A percentile compares a stretch with the other conserved stretches of the same genome.
phyloP scores from a whole-genome alignment of 75 land plant species.

The Pinus taeda region DNA sequence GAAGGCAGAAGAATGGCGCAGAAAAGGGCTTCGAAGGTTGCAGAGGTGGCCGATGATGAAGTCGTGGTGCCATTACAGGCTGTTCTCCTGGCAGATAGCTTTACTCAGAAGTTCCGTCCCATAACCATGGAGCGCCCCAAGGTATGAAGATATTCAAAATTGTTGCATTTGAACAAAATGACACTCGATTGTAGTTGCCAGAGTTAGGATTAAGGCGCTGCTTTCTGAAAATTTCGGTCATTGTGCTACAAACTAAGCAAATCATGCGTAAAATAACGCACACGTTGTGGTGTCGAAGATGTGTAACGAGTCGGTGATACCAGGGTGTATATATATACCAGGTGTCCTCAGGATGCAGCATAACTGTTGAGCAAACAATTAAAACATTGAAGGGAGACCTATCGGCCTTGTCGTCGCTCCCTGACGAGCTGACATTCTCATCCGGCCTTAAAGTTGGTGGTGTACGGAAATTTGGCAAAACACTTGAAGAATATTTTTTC shows the following conservation, averaged over 20 bases:
- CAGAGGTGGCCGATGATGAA: conserved; percentile 62
- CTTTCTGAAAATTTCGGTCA: no score
- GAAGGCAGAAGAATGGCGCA: conserved; percentile 35
- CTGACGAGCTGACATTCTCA: no score
- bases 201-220: neutral
- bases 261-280: no score
- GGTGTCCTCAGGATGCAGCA: no score
- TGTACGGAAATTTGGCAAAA: no score
- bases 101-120: conserved; percentile 85
- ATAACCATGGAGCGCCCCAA: conserved; percentile 98
- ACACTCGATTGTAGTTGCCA: neutral
- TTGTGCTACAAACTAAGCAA: no score
- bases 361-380: neutral
- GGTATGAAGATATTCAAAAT: conserved; percentile 21
- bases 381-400: neutral
- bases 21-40: conserved; percentile 32
- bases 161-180: neutral
- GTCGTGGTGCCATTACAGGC: conserved; percentile 80
- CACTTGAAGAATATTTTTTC: no score
- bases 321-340: no score
- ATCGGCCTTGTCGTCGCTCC: no score
- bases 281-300: neutral
- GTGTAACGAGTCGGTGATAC: neutral
- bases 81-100: conserved; percentile 85
- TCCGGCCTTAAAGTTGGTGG: no score